These are phyloP conservation scores for Metschnikowia baotianmanensis DNA, from an alignment of 805 yeast genomes.

Conservation along the genomic window DNA sequence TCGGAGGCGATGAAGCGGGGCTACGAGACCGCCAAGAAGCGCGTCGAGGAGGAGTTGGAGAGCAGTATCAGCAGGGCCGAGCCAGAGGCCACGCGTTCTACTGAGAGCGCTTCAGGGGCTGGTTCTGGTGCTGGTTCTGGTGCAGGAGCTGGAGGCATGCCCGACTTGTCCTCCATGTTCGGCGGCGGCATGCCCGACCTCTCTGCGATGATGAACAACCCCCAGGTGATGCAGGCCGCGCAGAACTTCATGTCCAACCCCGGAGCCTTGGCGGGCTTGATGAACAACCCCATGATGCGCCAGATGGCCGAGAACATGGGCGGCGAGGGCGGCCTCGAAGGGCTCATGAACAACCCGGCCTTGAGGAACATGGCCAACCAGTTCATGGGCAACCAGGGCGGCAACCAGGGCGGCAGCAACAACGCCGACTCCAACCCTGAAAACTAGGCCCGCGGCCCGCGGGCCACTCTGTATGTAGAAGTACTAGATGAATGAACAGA, in stretches of 20 bases:
- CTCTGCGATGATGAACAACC: constrained; percentile 35
- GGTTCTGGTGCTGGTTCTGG: constrained; percentile 33
- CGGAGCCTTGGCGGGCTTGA: constrained; percentile 63
- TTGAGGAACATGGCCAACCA: constrained; percentile 60
- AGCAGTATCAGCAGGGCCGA: constrained; percentile 33
- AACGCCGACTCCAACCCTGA: constrained; percentile 1
- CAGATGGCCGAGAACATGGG: constrained; percentile 83
- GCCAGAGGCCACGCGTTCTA: constrained; percentile 20
- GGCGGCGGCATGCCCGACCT: constrained; percentile 77
- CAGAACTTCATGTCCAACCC: constrained; percentile 88
- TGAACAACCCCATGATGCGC: constrained; percentile 77
- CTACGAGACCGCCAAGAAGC: constrained; percentile 86
- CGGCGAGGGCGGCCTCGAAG: constrained; percentile 53
- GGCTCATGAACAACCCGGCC: constrained; percentile 79
- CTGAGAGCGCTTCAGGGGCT: constrained; percentile 19
- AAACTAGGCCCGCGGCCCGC: not conserved
- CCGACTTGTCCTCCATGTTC: constrained; percentile 71
- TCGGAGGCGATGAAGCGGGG: constrained; percentile 91
- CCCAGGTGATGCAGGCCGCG: constrained; percentile 89
- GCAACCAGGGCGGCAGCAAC: constrained; percentile 1
- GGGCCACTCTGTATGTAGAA: too few species aligned
- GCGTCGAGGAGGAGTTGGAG: constrained; percentile 74
- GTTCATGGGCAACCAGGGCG: constrained; percentile 54
- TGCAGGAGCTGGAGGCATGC: constrained; percentile 56
- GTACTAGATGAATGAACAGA: too few species aligned